A percentile compares a stretch with the other conserved stretches of the same genome.
phyloP scores from a whole-genome alignment of 257 asterid species.

The Misopates orontium region DNA sequence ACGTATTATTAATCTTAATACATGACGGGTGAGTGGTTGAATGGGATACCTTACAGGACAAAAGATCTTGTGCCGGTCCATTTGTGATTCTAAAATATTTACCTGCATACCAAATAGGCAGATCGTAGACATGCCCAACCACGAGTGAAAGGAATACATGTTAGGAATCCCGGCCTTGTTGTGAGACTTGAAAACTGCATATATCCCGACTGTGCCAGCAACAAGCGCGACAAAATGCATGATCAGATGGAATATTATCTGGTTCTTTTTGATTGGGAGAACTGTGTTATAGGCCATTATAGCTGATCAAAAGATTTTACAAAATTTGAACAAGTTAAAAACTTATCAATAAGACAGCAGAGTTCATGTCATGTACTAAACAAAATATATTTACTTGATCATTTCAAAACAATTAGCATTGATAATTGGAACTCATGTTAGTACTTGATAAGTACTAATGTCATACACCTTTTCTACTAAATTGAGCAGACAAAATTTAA shows the following conservation, averaged over 20 bases:
- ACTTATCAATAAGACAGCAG: neutral
- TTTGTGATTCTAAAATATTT: too few species aligned
- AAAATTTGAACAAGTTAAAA: neutral
- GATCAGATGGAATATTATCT: slow-evolving; percentile 40
- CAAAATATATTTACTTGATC: too few species aligned
- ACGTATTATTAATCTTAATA: too few species aligned
- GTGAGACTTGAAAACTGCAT: slow-evolving; percentile 61
- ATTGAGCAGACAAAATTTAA: too few species aligned
- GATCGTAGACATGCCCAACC: slow-evolving; percentile 68
- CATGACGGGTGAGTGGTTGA: too few species aligned
- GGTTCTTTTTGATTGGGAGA: slow-evolving; percentile 27
- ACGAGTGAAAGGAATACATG: slow-evolving; percentile 64
- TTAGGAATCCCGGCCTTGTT: slow-evolving; percentile 30
- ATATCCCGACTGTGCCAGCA: slow-evolving; percentile 46
- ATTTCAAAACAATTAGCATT: too few species aligned
- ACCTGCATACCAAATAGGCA: slow-evolving; percentile 58
- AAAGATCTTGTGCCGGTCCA: too few species aligned
- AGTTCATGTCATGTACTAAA: too few species aligned
- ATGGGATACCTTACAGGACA: too few species aligned
- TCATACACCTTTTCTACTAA: too few species aligned
- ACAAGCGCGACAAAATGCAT: slow-evolving; percentile 50
- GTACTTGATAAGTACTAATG: too few species aligned
- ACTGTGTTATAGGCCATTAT: slow-evolving; percentile 48
- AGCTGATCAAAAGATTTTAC: slow-evolving; percentile 28
- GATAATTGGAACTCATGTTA: too few species aligned